Evolutionary conservation across 495 filamentous ascomycete genomes (phyloP), one percentile per base, ranked within the genome.

Genomic region (Astrocystis sublimbata): DNA sequence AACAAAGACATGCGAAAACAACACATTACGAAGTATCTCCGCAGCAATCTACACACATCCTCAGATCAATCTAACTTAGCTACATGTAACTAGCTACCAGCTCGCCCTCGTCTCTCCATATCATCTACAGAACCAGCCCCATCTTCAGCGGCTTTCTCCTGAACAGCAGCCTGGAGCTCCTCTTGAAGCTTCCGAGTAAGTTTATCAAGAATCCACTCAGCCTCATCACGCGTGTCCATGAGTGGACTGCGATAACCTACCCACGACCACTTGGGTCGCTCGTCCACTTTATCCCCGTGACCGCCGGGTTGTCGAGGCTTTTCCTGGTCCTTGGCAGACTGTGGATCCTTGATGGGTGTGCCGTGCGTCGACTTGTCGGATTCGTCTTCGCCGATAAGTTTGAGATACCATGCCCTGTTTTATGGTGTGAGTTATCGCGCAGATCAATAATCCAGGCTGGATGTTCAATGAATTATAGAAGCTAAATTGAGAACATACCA

Each of bases 181-280:
- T 78, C 73, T 21, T 81, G 77, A 59, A 92, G 63, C 58, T 73
- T 79, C 54, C 77, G 73, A 41, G 80, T 81, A 57, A 92, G 71
- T 64, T 81, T 81, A 64, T 88, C 85, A 24, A 96, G 69, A 28
- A 96, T 83, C 92, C 92, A 96, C 71, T 92, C 86, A 8, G 90
- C 79, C 71, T 96, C 92, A 54, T 78, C 83, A 65, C 86, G 85
- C 7, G 81, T 80, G 4, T 89, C 87, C 80, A 96, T 86, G 46
- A 96, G 73, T 9, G 92, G 92, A 63, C 85, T 89, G 17, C 82
- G 76, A 51, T 84, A 79, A 6, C 88, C 87, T 7, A 96, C 76
- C 92, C 92, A 96, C 43, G 86, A 90, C 90, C 91, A 93, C 50
- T 76, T 69, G 1, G 58, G 46, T 42, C 0, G 42, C 23, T 64